phyloP scores from a whole-genome alignment of 2,329 filamentous ascomycete genomes.

The Calycina marina region DNA sequence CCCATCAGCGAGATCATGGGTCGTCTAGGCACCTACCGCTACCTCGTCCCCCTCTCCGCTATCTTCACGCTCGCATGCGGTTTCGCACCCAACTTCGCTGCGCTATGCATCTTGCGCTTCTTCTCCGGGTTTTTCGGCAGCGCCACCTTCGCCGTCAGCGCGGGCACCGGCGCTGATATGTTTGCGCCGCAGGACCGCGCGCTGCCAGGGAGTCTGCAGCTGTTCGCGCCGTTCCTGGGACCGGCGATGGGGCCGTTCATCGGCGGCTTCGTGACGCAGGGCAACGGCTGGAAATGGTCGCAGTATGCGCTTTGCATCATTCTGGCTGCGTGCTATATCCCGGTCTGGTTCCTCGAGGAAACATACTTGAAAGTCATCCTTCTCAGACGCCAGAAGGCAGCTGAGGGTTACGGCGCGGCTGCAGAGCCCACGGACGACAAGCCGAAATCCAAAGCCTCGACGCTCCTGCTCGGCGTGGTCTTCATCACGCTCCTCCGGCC shows the following conservation, averaged over 20 bases:
- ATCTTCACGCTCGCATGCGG: conserved; percentile 42
- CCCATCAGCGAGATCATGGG: conserved; percentile 45
- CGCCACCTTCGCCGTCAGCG: conserved; percentile 5
- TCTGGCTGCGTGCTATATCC: conserved; percentile 2
- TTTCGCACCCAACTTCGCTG: conserved; percentile 33
- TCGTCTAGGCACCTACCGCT: conserved; percentile 35
- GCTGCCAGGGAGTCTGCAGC: conserved; percentile 4
- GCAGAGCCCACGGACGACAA: background rate
- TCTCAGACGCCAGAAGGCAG: background rate
- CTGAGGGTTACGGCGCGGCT: background rate
- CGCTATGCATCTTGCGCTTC: conserved; percentile 39
- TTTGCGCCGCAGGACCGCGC: conserved; percentile 5
- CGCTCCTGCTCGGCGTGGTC: conserved; percentile 4
- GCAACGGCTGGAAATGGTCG: conserved; percentile 10
- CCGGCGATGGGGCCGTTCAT: conserved; percentile 10
- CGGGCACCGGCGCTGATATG: conserved; percentile 10
- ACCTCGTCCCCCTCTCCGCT: conserved; percentile 31
- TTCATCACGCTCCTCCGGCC: conserved; percentile 22
- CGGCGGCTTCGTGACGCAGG: conserved; percentile 10
- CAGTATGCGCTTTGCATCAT: conserved; percentile 9
- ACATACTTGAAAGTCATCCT: conserved; percentile 12
- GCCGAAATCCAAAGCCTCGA: conserved; percentile 3
- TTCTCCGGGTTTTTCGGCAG: conserved; percentile 33
- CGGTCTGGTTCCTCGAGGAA: conserved; percentile 6
- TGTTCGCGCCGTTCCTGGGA: conserved; percentile 10